Evolutionary conservation across 2,329 filamentous ascomycete genomes (phyloP).

Genomic region (Mycosphaerella arachidis): DNA sequence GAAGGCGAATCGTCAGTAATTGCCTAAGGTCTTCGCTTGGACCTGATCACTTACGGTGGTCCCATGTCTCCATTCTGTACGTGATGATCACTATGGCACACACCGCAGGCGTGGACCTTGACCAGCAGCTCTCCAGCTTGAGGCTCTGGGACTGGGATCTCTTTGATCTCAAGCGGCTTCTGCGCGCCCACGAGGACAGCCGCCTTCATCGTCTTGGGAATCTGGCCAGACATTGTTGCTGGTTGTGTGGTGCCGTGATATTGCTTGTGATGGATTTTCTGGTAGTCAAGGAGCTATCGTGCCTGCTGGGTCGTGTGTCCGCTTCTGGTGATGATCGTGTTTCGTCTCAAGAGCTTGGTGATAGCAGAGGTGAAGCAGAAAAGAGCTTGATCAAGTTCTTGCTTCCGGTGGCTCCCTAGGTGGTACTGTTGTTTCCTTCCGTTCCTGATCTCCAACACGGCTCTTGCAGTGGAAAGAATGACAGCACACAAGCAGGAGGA

Average conservation of each 20-base stretch:
- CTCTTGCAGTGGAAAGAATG: neutral
- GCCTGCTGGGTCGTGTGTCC: no score
- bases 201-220: constrained; percentile 63
- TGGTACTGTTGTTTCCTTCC: neutral
- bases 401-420: neutral
- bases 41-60: constrained; percentile 38
- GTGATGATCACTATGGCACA: constrained; percentile 63
- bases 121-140: constrained; percentile 58
- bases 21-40: constrained; percentile 43
- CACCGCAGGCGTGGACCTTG: constrained; percentile 67
- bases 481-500: neutral
- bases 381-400: neutral
- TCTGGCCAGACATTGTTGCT: constrained; percentile 2
- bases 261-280: neutral
- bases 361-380: neutral
- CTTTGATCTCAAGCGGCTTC: constrained; percentile 53
- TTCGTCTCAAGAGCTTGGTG: no score
- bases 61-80: constrained; percentile 53
- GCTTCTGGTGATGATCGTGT: no score
- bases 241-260: neutral
- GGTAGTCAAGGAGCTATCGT: neutral
- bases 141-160: constrained; percentile 56
- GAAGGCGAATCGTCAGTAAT: constrained; percentile 46
- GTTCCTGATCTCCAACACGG: neutral
- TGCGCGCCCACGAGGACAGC: constrained; percentile 55